Base-by-base conservation (phyloP, 2,329 filamentous ascomycete genomes). In the Diaporthe nobilis region DNA sequence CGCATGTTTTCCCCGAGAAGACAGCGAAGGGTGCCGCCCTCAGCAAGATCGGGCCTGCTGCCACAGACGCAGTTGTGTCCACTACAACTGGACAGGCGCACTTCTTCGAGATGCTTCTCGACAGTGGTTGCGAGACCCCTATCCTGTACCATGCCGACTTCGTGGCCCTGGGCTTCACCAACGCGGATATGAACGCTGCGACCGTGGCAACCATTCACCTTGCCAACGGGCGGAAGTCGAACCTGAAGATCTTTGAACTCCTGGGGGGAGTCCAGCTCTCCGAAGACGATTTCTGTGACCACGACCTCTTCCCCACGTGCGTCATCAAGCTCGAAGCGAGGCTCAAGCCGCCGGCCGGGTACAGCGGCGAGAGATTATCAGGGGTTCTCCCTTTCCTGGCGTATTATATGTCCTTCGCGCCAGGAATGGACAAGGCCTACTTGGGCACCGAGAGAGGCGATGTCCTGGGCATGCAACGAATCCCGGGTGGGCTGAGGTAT, bases 91-190 rank as follows among this genome's bases (percentile, higher is more conserved):
- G 25, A 17, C 61, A 25, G 44, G 39, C 34, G 4, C 65, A 53
- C 9, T 78, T 80, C 60, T 84, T 84, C 75, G 77, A 81, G 44
- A 82, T 82, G 25, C 77, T 88, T 58, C 80, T 88, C 53, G 87
- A 88, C 78, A 83, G 82, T 51, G 87, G 87, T 63, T 84, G 86
- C 8, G 87, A 85, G 0, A 82, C 84, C 44, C 86, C 87, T 1
- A 79, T 82, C 44, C 80, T 88, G 44, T 81, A 80, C 71, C 61
- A 77, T 13, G 63, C 78, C 22, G 87, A 88, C 78, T 79, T 87
- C 5, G 47, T 73, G 13, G 68, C 76, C 4, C 79, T 88, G 5
- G 80, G 82, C 2, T 83, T 87, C 74, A 71, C 84, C 71, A 63
- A 78, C 20, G 60, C 4, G 10, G 73, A 65, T 0, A 76, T 49